A percentile compares a stretch with the other conserved stretches of the same genome.
Evolutionary conservation across 164 flowering plant species (phyloP).

Genomic region (Berberis thunbergii): DNA sequence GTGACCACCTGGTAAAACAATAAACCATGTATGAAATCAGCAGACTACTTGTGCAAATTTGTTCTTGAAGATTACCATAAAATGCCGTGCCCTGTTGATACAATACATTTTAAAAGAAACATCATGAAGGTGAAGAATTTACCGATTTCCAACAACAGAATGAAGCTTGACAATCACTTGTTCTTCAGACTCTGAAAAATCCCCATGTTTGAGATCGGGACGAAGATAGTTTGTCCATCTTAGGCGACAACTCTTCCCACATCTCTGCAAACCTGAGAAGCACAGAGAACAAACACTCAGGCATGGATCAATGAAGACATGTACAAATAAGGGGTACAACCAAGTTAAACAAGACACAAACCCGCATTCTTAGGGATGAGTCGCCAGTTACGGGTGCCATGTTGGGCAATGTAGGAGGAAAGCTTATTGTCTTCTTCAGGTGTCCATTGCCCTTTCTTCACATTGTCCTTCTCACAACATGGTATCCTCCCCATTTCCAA

Average conservation of each 20-base stretch:
- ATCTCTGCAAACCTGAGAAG: conserved; percentile 74
- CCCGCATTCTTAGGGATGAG: conserved; percentile 97
- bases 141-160: conserved; percentile 82
- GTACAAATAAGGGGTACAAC: neutral
- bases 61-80: no score
- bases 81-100: no score
- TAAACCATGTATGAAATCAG: no score
- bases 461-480: conserved; percentile 95
- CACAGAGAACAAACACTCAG: neutral
- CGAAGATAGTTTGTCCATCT: conserved; percentile 97
- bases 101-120: no score
- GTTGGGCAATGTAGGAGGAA: conserved; percentile 85
- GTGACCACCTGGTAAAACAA: conserved; percentile 59
- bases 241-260: conserved; percentile 95
- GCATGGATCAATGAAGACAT: neutral
- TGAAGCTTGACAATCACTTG: conserved; percentile 79
- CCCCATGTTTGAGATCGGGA: conserved; percentile 89
- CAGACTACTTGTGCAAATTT: no score
- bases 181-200: conserved; percentile 80
- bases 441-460: conserved; percentile 95
- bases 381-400: conserved; percentile 97
- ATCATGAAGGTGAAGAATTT: neutral
- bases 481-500: conserved; percentile 78
- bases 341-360: conserved; percentile 6
- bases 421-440: conserved; percentile 97